Evolutionary conservation across 306 rosid species (phyloP), one percentile per base, ranked within the genome.

Genomic region (Ziziphus jujuba): DNA sequence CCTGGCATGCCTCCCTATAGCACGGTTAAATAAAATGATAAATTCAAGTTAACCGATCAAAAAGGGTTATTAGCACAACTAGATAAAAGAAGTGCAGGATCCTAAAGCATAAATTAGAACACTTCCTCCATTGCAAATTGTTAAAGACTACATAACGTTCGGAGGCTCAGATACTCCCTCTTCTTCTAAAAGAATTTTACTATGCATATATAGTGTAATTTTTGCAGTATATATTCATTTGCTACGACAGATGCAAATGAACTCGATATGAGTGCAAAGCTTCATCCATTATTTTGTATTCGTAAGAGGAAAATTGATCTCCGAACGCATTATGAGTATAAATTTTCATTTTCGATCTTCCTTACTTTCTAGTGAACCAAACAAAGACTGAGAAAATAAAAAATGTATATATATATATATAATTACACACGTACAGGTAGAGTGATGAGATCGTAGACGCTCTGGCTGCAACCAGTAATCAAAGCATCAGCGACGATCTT

Each of bases 1-100:
- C 98, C 98, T 0, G 89, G 90, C 71, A 90, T 74, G 70, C 98
- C 98, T 61, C 98, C 98, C 98, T 92, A 57, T 21, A 81, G 65
- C 57, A 60, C 48, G 62, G 33, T 28, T 28, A 28, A n/a, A 6
- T 40, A 59, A 44, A 14, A n/a, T 15, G 47, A 49, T 22, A 52
- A 22, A 15, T 21, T 6, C 3, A 34, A 34, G 11, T 0, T 20
- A 19, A 72, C n/a, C 20, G 70, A 66, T 9, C 53, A 15, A 35
- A 52, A 13, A 22, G 45, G 16, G 21, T 17, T 19, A 9, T 17
- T 19, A 9, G 43, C 19, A 31, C 34, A 24, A 5, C 55, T 15
- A 33, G 35, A 1, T 5, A 10, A 3, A 1, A 23, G 5, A 5
- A 4, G 28, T 1, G 13, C 15, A 56, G 19, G 22, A 0, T 51